These are phyloP conservation scores for Meyerozyma guilliermondii DNA, from an alignment of 1,139 yeast species.

Conservation along the genomic window DNA sequence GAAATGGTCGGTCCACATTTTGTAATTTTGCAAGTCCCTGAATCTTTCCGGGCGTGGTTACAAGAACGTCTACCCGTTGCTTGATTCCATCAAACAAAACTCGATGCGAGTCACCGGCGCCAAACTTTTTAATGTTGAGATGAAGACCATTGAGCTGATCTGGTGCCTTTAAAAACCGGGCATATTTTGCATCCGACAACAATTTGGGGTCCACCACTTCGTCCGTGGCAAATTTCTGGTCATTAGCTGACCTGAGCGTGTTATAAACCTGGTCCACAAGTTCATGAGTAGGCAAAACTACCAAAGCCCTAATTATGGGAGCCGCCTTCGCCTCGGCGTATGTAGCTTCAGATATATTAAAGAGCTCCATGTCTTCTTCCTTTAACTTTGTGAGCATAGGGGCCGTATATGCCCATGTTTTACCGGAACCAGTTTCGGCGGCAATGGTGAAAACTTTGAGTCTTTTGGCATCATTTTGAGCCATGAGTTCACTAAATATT, in stretches of 20 bases:
- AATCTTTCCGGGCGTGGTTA: conserved; percentile 79
- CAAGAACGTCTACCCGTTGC: conserved; percentile 64
- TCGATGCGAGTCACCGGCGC: conserved; percentile 42
- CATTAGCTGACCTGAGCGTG: conserved; percentile 41
- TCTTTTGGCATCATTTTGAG: conserved; percentile 29
- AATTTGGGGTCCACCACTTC: conserved; percentile 11
- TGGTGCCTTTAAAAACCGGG: conserved; percentile 20
- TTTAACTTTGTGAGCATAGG: conserved; percentile 67
- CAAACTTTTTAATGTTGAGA: conserved; percentile 56
- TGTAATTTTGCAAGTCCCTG: conserved; percentile 40
- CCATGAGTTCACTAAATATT: conserved; percentile 24
- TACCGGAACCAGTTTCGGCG: conserved; percentile 96
- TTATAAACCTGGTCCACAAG: conserved; percentile 73
- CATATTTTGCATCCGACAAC: conserved; percentile 15
- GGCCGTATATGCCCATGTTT: conserved; percentile 85
- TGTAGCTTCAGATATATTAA: conserved; percentile 20
- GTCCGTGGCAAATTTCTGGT: conserved; percentile 17
- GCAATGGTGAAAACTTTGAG: conserved; percentile 74
- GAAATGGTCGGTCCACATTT: conserved; percentile 44
- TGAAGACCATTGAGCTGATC: conserved; percentile 27
- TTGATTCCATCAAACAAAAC: conserved; percentile 45
- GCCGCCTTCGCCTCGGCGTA: conserved; percentile 24
- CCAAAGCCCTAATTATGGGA: conserved; percentile 59
- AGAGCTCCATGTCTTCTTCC: conserved; percentile 42
- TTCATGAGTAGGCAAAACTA: conserved; percentile 85